Percentiles rank a stretch among this genome's conserved stretches.
phyloP scores from a whole-genome alignment of 495 filamentous ascomycete genomes.

The Hypoxylon trugodes region DNA sequence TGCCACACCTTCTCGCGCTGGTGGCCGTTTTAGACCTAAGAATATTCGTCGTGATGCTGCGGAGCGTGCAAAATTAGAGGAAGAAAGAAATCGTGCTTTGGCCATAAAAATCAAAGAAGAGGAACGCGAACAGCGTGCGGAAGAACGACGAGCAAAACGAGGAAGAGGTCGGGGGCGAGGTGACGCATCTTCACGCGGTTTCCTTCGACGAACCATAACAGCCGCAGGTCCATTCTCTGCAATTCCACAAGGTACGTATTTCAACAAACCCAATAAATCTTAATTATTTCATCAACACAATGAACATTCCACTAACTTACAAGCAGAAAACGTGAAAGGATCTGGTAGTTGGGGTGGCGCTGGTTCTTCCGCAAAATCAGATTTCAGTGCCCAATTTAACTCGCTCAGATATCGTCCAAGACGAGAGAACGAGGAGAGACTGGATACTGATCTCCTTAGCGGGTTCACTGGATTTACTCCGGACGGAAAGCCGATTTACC shows the following conservation, averaged over 20 bases:
- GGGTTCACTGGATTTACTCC: conserved; percentile 42
- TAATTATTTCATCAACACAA: not conserved
- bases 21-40: conserved; percentile 52
- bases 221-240: conserved; percentile 53
- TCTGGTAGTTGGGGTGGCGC: conserved; percentile 45
- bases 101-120: conserved; percentile 45
- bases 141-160: conserved; percentile 48
- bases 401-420: conserved; percentile 39
- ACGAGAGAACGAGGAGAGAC: conserved; percentile 44
- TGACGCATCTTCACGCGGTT: conserved; percentile 41
- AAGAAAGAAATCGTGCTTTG: conserved; percentile 44
- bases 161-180: conserved; percentile 51
- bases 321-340: conserved; percentile 42
- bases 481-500: conserved; percentile 33
- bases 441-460: conserved; percentile 55
- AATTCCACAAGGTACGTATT: conserved; percentile 44
- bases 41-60: conserved; percentile 51
- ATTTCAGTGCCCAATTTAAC: conserved; percentile 7
- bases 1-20: conserved; percentile 26
- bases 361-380: conserved; percentile 29
- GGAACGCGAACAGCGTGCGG: conserved; percentile 39
- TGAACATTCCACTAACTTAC: conserved; percentile 20
- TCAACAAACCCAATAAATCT: not conserved
- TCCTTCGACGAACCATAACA: conserved; percentile 44
- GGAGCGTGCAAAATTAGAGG: conserved; percentile 52